Conservation (phyloP, 257 asterid genomes). For the Marsdenia floribunda region DNA sequence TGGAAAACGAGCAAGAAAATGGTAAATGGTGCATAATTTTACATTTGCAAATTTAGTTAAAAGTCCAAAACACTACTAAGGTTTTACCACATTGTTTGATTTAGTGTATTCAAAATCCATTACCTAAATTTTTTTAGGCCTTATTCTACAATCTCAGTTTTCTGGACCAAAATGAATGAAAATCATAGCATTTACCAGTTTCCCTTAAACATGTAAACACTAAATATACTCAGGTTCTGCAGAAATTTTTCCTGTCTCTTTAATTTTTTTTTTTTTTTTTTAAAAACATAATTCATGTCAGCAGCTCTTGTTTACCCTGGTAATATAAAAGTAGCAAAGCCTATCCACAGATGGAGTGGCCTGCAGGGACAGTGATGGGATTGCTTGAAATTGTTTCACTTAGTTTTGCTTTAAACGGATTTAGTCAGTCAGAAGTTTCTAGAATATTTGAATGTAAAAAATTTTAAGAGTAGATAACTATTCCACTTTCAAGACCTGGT, state of each 20-base stretch:
- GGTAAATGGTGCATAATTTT: not conserved
- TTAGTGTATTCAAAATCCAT: not conserved
- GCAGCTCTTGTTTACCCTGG: not conserved
- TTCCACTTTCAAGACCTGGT: not conserved
- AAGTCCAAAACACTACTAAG: not conserved
- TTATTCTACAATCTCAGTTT: not conserved
- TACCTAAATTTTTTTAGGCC: not conserved
- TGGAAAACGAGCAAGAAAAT: not conserved
- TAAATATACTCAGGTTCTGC: not conserved
- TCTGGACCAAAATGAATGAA: not conserved
- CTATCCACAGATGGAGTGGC: not conserved
- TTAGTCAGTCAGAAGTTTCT: not conserved
- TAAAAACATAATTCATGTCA: not conserved
- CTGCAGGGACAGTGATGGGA: not conserved
- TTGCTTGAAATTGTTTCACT: not conserved
- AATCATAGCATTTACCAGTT: not conserved
- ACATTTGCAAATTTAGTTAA: not conserved
- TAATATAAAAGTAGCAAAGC: not conserved
- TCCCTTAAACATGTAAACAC: not conserved
- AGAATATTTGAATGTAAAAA: not conserved
- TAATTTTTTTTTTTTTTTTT: not conserved
- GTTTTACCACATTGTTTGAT: not conserved
- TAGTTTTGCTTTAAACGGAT: not conserved
- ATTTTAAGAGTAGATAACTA: not conserved
- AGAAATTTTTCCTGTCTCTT: not conserved